Evolutionary conservation across 106 monocot species (phyloP).

Genomic region (Dactylorhiza incarnata): DNA sequence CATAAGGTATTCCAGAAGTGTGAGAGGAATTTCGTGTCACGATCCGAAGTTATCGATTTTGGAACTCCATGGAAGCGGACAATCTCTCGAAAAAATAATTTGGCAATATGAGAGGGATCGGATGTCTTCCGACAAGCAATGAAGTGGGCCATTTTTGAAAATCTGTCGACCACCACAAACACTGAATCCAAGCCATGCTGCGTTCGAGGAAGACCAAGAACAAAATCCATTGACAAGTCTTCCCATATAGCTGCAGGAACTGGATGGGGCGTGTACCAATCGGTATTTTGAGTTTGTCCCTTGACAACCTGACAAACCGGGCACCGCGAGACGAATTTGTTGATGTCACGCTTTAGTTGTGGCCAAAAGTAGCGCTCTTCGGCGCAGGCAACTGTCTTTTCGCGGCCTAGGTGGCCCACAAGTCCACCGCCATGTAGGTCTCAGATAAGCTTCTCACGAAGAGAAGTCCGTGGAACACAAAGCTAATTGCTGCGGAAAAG

Average conservation of each 20-base stretch:
- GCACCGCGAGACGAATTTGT: not conserved
- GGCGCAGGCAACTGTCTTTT: not conserved
- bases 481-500: not conserved
- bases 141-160: constrained; percentile 17
- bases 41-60: no score
- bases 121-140: not conserved
- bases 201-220: constrained; percentile 7
- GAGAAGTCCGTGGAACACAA: constrained; percentile 1
- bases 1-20: no score
- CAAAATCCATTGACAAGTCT: constrained; percentile 6
- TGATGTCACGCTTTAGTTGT: not conserved
- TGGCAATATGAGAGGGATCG: constrained; percentile 5
- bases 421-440: constrained; percentile 6
- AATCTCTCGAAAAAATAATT: no score
- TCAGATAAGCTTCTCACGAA: not conserved
- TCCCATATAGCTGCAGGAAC: constrained; percentile 8
- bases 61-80: no score
- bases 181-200: not conserved
- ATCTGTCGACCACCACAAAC: constrained; percentile 8
- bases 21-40: no score
- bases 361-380: constrained; percentile 8
- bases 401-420: not conserved
- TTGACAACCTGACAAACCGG: not conserved
- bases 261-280: not conserved
- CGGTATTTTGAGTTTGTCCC: not conserved